Conservation (phyloP, 345 rosid species). For the Camelina sativa region DNA sequence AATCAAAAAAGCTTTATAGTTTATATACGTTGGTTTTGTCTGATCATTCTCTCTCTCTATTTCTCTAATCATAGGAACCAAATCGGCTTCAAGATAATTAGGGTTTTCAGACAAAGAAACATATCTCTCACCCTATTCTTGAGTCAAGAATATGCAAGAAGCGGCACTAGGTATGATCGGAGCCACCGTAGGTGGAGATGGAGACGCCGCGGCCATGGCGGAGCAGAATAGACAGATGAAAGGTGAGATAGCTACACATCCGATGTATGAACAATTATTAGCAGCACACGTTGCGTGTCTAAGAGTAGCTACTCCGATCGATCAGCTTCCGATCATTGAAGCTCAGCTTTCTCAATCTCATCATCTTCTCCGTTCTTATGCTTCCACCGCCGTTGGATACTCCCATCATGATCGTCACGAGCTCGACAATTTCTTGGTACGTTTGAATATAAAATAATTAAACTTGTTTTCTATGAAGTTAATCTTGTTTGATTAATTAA, state of each 20-base stretch:
- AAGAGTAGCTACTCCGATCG: conserved; percentile 94
- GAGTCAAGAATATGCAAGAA: conserved; percentile 64
- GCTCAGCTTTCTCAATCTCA: conserved; percentile 89
- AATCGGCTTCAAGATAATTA: conserved; percentile 20
- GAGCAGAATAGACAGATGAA: conserved; percentile 68
- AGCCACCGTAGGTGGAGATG: conserved; percentile 46
- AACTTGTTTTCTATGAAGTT: background rate
- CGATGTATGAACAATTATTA: conserved; percentile 81
- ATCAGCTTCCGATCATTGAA: conserved; percentile 92
- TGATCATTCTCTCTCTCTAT: conserved; percentile 6
- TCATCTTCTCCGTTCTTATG: conserved; percentile 85
- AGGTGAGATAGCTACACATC: conserved; percentile 87
- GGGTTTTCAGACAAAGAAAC: conserved; percentile 23
- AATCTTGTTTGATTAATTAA: background rate
- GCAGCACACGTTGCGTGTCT: conserved; percentile 91
- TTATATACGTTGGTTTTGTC: conserved; percentile 37
- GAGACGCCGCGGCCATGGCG: conserved; percentile 31
- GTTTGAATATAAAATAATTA: background rate
- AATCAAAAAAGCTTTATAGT: conserved; percentile 40
- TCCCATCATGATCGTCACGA: conserved; percentile 80
- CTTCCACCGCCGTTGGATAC: conserved; percentile 54
- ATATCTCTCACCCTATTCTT: background rate
- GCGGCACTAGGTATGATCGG: conserved; percentile 79
- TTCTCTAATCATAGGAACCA: conserved; percentile 22
- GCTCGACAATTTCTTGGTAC: conserved; percentile 92